These are phyloP conservation scores for Gossypium herbaceum DNA, from an alignment of 345 rosid species.

Conservation along the genomic window DNA sequence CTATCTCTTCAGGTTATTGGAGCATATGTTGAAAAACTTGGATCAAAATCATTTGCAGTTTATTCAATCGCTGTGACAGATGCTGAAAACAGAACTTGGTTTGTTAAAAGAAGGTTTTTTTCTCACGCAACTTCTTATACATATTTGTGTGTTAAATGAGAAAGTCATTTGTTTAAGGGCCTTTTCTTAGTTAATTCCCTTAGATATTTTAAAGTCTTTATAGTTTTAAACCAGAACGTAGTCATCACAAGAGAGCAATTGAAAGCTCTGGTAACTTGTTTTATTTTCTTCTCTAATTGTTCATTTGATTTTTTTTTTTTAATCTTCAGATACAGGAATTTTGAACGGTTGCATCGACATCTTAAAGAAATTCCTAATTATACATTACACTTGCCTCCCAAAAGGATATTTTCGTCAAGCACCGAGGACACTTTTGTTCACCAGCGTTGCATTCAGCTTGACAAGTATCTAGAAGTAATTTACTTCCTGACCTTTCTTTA, in stretches of 20 bases:
- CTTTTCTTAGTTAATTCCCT: not conserved
- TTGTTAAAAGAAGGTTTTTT: constrained; percentile 89
- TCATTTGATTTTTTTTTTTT: not conserved
- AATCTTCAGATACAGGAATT: constrained; percentile 82
- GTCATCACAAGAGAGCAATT: constrained; percentile 6
- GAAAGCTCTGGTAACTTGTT: constrained; percentile 12
- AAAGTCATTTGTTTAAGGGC: not conserved
- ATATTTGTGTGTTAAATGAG: too few relatives aligned
- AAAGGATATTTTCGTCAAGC: constrained; percentile 98
- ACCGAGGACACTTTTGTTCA: constrained; percentile 97
- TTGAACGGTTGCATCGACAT: constrained; percentile 85
- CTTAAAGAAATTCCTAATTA: constrained; percentile 97
- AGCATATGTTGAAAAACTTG: constrained; percentile 90
- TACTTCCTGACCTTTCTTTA: constrained; percentile 17
- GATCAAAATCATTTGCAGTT: constrained; percentile 95
- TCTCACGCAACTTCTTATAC: constrained; percentile 24
- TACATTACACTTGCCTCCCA: constrained; percentile 94
- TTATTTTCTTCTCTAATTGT: constrained; percentile 9
- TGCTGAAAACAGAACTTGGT: constrained; percentile 74
- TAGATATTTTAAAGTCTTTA: constrained; percentile 2
- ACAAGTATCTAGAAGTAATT: constrained; percentile 80
- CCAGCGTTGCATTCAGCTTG: constrained; percentile 97
- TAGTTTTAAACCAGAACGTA: not conserved
- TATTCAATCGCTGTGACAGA: constrained; percentile 97
- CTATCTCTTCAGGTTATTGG: constrained; percentile 66